phyloP scores from a whole-genome alignment of 208 protist genomes.

The Trypanosoma scelopori region DNA sequence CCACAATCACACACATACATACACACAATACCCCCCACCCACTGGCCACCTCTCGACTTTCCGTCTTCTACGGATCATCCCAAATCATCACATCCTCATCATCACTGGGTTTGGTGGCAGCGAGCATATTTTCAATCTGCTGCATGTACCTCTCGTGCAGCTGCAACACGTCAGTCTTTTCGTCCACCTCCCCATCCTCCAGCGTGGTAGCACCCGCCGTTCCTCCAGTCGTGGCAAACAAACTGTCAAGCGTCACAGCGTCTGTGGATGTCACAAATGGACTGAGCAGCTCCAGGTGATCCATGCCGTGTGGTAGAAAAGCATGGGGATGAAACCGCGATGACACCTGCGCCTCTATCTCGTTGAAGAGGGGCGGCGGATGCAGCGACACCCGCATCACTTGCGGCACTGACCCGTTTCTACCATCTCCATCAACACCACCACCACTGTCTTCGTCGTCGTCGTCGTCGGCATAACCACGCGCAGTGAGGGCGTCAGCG shows the following conservation, averaged over 20 bases:
- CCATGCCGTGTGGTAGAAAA: constrained; percentile 69
- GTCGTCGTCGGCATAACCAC: too few relatives aligned
- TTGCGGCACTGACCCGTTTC: constrained; percentile 3
- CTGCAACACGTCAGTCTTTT: constrained; percentile 8
- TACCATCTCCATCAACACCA: not conserved
- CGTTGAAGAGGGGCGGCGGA: constrained; percentile 1
- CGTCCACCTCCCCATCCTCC: not conserved
- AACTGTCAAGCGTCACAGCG: constrained; percentile 17
- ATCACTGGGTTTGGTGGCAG: constrained; percentile 2
- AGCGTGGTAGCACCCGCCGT: not conserved
- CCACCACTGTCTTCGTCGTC: not conserved
- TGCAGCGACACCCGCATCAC: not conserved
- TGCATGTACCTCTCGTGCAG: constrained; percentile 55
- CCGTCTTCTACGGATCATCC: constrained; percentile 24
- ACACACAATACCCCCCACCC: not conserved
- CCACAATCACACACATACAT: not conserved
- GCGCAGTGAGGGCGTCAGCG: not conserved
- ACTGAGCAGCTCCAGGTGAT: constrained; percentile 52
- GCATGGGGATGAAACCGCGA: constrained; percentile 60
- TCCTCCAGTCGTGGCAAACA: constrained; percentile 4
- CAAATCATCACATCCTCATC: constrained; percentile 33
- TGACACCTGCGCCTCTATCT: constrained; percentile 43
- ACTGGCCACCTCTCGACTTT: not conserved
- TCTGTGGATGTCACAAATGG: constrained; percentile 47
- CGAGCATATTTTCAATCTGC: constrained; percentile 28